These are phyloP conservation scores for Xylariales sp. DNA, from an alignment of 2,329 filamentous ascomycete species.

Conservation along the genomic window DNA sequence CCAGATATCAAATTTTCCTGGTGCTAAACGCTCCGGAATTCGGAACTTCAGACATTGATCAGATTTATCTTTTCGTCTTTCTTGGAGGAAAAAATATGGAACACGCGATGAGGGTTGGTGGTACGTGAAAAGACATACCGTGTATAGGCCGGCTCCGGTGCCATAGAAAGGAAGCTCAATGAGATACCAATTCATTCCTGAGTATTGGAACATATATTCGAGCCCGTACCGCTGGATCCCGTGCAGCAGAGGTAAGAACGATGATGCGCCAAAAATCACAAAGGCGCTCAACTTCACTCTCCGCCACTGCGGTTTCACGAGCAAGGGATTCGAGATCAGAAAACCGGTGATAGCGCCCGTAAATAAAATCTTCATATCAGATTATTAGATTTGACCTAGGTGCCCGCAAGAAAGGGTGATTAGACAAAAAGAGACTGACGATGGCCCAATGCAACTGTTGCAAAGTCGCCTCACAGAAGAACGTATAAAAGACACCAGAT, in stretches of 20 bases:
- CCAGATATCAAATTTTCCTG: not conserved
- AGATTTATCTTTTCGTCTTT: no score
- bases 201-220: conserved; percentile 11
- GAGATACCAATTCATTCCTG: conserved; percentile 15
- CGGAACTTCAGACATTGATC: no score
- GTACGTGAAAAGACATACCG: not conserved
- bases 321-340: conserved; percentile 52
- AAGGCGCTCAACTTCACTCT: conserved; percentile 64
- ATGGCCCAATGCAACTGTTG: not conserved
- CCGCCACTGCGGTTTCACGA: conserved; percentile 58
- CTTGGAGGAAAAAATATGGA: no score
- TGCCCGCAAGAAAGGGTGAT: no score
- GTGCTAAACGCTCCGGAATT: conserved; percentile 1
- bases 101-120: no score
- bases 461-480: conserved; percentile 44
- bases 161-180: conserved; percentile 13
- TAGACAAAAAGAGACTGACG: not conserved
- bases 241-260: conserved; percentile 58
- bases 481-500: no score
- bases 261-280: conserved; percentile 62
- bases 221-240: conserved; percentile 43
- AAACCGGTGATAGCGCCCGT: conserved; percentile 51
- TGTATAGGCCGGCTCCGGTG: conserved; percentile 5
- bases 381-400: no score
- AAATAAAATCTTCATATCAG: conserved; percentile 45